A percentile compares a stretch with the other conserved stretches of the same genome.
Conservation (phyloP, 345 rosid species). For the Boechera stricta region DNA sequence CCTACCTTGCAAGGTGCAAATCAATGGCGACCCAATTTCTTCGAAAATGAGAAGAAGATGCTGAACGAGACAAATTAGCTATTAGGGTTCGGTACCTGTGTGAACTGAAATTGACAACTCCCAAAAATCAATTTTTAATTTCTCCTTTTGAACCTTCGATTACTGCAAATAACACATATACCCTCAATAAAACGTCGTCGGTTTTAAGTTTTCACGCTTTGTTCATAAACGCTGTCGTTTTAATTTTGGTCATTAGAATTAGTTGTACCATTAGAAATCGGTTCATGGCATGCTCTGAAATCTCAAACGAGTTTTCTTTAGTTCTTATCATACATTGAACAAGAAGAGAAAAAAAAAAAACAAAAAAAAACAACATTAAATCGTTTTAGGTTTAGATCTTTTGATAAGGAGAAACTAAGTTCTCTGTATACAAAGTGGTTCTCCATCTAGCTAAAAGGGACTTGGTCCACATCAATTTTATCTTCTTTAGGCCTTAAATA, state of each 20-base stretch:
- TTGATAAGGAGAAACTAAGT: background rate
- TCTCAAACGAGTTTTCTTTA: background rate
- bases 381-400: background rate
- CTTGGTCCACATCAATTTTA: background rate
- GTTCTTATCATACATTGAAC: background rate
- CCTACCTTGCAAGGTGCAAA: conserved; percentile 33
- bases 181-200: conserved; percentile 11
- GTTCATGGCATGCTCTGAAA: background rate
- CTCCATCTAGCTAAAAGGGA: background rate
- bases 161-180: conserved; percentile 5
- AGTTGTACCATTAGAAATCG: too few relatives aligned
- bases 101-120: conserved; percentile 1
- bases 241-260: too few relatives aligned
- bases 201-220: background rate
- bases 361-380: background rate
- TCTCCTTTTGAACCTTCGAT: conserved; percentile 2
- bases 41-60: conserved; percentile 26
- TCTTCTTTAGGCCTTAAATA: background rate
- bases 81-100: conserved; percentile 34
- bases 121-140: conserved; percentile 7
- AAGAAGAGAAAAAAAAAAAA: background rate
- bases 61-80: background rate
- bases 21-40: conserved; percentile 31
- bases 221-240: background rate
- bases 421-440: background rate